phyloP scores from a whole-genome alignment of 2,329 filamentous ascomycete genomes.

The Colletotrichum lini region DNA sequence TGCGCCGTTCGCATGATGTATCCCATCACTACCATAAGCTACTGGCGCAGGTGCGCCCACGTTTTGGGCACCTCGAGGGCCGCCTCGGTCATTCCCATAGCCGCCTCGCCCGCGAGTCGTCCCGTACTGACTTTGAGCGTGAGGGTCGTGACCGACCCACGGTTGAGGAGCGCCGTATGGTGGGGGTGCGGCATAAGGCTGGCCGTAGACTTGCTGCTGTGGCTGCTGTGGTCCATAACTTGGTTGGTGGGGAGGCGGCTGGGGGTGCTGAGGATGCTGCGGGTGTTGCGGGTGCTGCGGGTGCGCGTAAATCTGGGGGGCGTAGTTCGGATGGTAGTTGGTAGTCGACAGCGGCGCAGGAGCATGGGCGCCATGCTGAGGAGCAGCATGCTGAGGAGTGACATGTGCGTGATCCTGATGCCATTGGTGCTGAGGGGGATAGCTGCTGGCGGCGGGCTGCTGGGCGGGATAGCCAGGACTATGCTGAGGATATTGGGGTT shows the following conservation, averaged over 20 bases:
- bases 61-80: slow-evolving; percentile 51
- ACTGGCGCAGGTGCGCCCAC: slow-evolving; percentile 53
- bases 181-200: slow-evolving; percentile 55
- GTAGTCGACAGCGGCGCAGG: slow-evolving; percentile 64
- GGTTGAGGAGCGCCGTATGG: slow-evolving; percentile 51
- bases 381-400: slow-evolving; percentile 53
- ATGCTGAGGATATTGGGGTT: slow-evolving; percentile 49
- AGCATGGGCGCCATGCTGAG: slow-evolving; percentile 57
- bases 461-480: slow-evolving; percentile 48
- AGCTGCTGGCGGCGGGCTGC: slow-evolving; percentile 55
- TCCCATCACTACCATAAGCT: slow-evolving; percentile 48
- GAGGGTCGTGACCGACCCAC: slow-evolving; percentile 52
- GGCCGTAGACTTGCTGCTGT: slow-evolving; percentile 53
- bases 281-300: slow-evolving; percentile 40
- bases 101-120: slow-evolving; percentile 59
- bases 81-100: slow-evolving; percentile 61
- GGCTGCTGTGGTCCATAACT: slow-evolving; percentile 59
- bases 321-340: slow-evolving; percentile 73
- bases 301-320: slow-evolving; percentile 67
- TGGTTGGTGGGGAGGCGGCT: slow-evolving; percentile 56
- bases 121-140: slow-evolving; percentile 55
- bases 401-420: slow-evolving; percentile 54
- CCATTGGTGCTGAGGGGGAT: slow-evolving; percentile 60
- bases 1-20: slow-evolving; percentile 51
- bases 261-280: slow-evolving; percentile 47